Conservation (phyloP, 129 eudicot species). For the Escallonia herrerae region DNA sequence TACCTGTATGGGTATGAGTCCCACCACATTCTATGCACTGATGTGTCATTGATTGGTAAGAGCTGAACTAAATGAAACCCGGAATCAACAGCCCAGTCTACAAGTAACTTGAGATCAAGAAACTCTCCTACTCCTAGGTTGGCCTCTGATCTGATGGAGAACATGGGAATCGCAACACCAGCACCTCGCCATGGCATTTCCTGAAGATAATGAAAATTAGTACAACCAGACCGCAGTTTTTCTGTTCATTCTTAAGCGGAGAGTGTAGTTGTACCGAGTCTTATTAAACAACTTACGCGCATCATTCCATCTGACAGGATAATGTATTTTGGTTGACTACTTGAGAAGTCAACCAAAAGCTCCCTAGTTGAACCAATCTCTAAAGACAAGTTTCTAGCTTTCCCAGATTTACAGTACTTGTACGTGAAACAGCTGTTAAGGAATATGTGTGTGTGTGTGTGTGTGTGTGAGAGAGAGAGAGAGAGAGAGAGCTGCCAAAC, state of each 20-base stretch:
- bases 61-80: conserved; percentile 98
- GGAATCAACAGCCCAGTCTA: conserved; percentile 87
- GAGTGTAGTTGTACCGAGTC: not conserved
- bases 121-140: conserved; percentile 97
- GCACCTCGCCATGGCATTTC: conserved; percentile 99
- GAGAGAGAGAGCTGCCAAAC: not conserved
- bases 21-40: conserved; percentile 98
- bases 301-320: conserved; percentile 87
- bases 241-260: not conserved
- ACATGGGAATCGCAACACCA: conserved; percentile 96
- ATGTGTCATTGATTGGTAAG: conserved; percentile 93
- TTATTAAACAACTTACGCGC: conserved; percentile 52
- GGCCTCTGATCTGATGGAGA: conserved; percentile 85
- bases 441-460: no score
- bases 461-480: no score
- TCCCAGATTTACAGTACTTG: conserved; percentile 69
- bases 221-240: conserved; percentile 1
- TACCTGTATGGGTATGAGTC: conserved; percentile 98
- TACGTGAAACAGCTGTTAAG: conserved; percentile 55
- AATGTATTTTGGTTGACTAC: conserved; percentile 58
- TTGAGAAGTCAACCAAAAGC: conserved; percentile 48
- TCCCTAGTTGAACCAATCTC: conserved; percentile 82
- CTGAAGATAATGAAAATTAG: conserved; percentile 27
- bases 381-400: conserved; percentile 40
- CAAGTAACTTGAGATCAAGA: conserved; percentile 91